Evolutionary conservation across 2,329 filamentous ascomycete genomes (phyloP), one percentile per base, ranked within the genome.

Genomic region (Fusarium sp.): DNA sequence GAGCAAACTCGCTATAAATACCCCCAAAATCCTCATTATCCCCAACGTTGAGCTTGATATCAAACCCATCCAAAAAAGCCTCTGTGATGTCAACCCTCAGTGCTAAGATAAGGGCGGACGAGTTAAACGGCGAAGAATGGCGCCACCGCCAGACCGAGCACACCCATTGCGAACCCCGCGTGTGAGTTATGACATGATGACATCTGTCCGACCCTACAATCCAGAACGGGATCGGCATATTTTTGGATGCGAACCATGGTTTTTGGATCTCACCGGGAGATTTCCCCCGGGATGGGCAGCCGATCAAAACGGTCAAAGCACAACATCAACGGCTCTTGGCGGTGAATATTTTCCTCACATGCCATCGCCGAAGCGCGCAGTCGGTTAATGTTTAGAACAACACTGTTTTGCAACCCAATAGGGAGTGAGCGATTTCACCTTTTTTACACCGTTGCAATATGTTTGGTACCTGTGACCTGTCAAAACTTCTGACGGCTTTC

Each of bases 221-320:
- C 45, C 4, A 50, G 11, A 6, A 29, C 25, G 47, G 47, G 47
- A 54, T 54, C 47, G 47, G 47, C 47, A 18, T 10, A 6, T 35
- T 36, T 29, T 29, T 59, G 29, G 6, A 25, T 14, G 9, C n/a
- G 18, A 69, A 59, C 14, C 71, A 71, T 68, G 63, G 38, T 62
- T 73, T 36, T 45, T 45, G 40, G 13, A 45, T 63, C 35, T 36
- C 60, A 6, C 57, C 71, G 66, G 70, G 57, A 63, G 45, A 27
- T 58, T 45, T 74, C 42, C 42, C 62, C 71, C 71, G 71, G 63
- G 70, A 64, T 73, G 40, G 58, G n/a, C 40, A 7, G 59, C 5
- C 59, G 66, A 70, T 74, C 77, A 71, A 74, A 63, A 75, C 14
- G 73, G 47, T 54, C 27, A 54, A 31, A 54, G 47, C 47, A 31